These are phyloP conservation scores for Exophiala dermatitidis DNA, from an alignment of 2,329 filamentous ascomycete species.

Conservation along the genomic window DNA sequence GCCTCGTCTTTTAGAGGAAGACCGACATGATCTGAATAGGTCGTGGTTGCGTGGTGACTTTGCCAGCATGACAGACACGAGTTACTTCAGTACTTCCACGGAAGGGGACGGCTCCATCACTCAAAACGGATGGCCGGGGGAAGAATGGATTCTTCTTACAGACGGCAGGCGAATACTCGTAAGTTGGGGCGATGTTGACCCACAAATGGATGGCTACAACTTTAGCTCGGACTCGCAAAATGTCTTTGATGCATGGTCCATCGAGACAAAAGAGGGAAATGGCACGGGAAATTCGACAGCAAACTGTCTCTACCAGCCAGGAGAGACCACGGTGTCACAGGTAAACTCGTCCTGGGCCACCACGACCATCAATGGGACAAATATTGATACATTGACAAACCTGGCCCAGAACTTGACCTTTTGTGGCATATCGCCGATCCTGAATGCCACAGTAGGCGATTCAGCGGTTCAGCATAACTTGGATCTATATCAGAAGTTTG, in stretches of 20 bases:
- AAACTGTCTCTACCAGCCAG: slow-evolving; percentile 49
- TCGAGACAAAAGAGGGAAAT: slow-evolving; percentile 30
- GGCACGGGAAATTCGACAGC: slow-evolving; percentile 38
- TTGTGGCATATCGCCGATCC: slow-evolving; percentile 55
- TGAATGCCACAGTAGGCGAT: slow-evolving; percentile 51
- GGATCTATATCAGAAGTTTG: slow-evolving; percentile 43
- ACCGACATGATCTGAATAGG: slow-evolving; percentile 51
- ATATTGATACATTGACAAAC: slow-evolving; percentile 28
- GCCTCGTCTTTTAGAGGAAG: slow-evolving; percentile 41
- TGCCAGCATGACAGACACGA: slow-evolving; percentile 24
- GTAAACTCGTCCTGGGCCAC: slow-evolving; percentile 51
- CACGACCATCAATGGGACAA: slow-evolving; percentile 22
- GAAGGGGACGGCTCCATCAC: slow-evolving; percentile 35
- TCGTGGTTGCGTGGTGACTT: slow-evolving; percentile 44
- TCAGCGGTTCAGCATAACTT: slow-evolving; percentile 31
- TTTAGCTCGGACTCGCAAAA: slow-evolving; percentile 43
- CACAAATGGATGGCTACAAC: slow-evolving; percentile 52
- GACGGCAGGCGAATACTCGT: slow-evolving; percentile 49
- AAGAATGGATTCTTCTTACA: slow-evolving; percentile 50
- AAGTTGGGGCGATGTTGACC: slow-evolving; percentile 50
- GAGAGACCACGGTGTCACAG: slow-evolving; percentile 36
- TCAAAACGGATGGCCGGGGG: slow-evolving; percentile 57
- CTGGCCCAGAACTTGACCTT: slow-evolving; percentile 40
- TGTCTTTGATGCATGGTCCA: slow-evolving; percentile 46
- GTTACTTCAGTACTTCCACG: slow-evolving; percentile 44